Percentiles rank a stretch among this genome's conserved stretches.
These are phyloP conservation scores for Quercus wislizeni DNA, from an alignment of 306 rosid genomes.

Conservation along the genomic window DNA sequence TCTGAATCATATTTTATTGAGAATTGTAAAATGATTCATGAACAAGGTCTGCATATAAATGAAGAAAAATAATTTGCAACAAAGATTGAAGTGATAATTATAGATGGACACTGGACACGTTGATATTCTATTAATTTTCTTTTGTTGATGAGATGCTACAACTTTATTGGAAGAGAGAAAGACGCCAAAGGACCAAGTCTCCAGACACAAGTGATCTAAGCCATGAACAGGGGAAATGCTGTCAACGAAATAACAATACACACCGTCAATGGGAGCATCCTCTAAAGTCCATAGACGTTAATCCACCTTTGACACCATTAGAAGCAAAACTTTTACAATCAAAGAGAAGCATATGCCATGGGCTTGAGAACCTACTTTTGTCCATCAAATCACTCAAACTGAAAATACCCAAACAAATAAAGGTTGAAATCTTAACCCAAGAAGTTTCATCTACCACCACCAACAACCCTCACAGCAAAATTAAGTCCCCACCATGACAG, in stretches of 20 bases:
- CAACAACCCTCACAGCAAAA: neutral
- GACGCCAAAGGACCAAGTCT: neutral
- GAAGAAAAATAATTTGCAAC: neutral
- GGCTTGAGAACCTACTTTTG: neutral
- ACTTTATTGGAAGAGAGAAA: neutral
- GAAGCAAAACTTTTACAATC: neutral
- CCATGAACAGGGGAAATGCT: neutral
- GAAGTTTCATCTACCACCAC: neutral
- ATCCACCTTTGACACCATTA: neutral
- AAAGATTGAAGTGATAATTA: neutral
- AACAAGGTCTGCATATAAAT: slow-evolving; percentile 4
- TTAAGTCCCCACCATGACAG: neutral
- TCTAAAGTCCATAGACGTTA: neutral
- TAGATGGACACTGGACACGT: neutral
- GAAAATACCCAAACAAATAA: neutral
- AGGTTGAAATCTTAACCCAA: neutral
- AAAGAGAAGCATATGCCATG: neutral
- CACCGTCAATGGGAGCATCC: neutral
- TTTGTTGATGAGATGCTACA: neutral
- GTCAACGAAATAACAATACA: neutral
- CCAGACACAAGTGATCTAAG: neutral
- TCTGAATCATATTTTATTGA: slow-evolving; percentile 40
- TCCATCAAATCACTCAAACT: neutral
- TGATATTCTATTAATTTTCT: neutral
- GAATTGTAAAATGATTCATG: slow-evolving; percentile 13